Percentiles rank a stretch among this genome's conserved stretches.
phyloP scores from a whole-genome alignment of 2,329 filamentous ascomycete species.

The Sporothrix variecibatus region DNA sequence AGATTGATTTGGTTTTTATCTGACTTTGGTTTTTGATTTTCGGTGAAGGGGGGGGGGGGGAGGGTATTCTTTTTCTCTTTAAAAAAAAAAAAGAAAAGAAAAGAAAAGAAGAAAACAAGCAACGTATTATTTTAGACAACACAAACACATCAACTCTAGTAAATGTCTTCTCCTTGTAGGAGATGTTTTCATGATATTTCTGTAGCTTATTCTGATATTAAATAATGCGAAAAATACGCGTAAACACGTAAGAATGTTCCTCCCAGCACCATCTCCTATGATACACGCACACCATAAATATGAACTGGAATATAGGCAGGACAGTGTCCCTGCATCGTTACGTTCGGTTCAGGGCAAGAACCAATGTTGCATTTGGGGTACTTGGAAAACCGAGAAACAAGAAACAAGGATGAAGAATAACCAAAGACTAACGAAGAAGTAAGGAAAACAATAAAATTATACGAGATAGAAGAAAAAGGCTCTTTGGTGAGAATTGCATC shows the following conservation, averaged over 20 bases:
- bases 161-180: background rate
- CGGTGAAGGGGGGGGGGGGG: no score
- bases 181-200: background rate
- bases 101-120: no score
- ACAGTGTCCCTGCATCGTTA: background rate
- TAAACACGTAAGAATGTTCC: background rate
- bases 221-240: background rate
- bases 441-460: background rate
- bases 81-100: no score
- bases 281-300: background rate
- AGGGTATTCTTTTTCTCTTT: no score
- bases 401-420: background rate
- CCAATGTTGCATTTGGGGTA: conserved; percentile 3
- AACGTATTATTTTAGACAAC: no score
- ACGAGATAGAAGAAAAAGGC: background rate
- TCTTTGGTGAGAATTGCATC: background rate
- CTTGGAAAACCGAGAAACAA: background rate
- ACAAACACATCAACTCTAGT: no score
- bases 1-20: no score
- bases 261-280: background rate
- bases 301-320: background rate
- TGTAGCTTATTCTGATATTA: background rate
- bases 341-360: background rate
- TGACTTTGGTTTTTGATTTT: no score
- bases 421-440: background rate